phyloP scores from a whole-genome alignment of 768 basidiomycete species.

The Tylopilus balloui region DNA sequence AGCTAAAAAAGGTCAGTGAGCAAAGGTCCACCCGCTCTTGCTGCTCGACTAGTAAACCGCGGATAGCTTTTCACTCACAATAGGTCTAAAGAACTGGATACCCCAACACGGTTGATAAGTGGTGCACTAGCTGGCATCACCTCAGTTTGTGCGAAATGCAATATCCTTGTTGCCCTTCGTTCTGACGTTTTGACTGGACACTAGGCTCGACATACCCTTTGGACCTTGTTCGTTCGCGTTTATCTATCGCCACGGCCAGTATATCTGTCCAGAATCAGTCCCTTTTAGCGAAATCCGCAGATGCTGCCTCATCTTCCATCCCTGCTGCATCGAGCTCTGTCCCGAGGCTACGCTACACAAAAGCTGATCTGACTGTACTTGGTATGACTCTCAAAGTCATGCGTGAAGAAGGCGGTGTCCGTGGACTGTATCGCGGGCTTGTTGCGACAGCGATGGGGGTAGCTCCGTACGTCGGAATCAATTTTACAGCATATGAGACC shows the following conservation, averaged over 20 bases:
- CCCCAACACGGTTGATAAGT: conserved; percentile 76
- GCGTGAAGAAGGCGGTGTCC: conserved; percentile 86
- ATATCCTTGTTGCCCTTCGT: conserved; percentile 2
- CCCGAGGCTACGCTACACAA: conserved; percentile 37
- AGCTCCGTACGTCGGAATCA: conserved; percentile 86
- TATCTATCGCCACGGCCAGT: conserved; percentile 92
- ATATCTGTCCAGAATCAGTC: conserved; percentile 39
- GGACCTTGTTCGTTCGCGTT: conserved; percentile 86
- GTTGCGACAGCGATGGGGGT: conserved; percentile 84
- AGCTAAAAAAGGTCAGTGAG: conserved; percentile 70
- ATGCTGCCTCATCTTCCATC: conserved; percentile 27
- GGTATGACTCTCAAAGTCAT: conserved; percentile 91
- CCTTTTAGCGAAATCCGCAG: conserved; percentile 15
- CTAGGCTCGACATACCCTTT: conserved; percentile 85
- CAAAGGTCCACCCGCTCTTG: neutral
- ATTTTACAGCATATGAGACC: conserved; percentile 92
- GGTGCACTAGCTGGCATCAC: conserved; percentile 93
- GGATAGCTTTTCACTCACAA: conserved; percentile 62
- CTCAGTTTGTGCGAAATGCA: conserved; percentile 72
- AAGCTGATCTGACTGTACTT: conserved; percentile 63
- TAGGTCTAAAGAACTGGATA: conserved; percentile 77
- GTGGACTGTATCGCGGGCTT: conserved; percentile 82
- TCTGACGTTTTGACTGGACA: conserved; percentile 9
- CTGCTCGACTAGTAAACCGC: conserved; percentile 24
- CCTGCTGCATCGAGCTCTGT: conserved; percentile 48